Conservation (phyloP, 2,329 filamentous ascomycete species). For the Diaporthe citriasiana region DNA sequence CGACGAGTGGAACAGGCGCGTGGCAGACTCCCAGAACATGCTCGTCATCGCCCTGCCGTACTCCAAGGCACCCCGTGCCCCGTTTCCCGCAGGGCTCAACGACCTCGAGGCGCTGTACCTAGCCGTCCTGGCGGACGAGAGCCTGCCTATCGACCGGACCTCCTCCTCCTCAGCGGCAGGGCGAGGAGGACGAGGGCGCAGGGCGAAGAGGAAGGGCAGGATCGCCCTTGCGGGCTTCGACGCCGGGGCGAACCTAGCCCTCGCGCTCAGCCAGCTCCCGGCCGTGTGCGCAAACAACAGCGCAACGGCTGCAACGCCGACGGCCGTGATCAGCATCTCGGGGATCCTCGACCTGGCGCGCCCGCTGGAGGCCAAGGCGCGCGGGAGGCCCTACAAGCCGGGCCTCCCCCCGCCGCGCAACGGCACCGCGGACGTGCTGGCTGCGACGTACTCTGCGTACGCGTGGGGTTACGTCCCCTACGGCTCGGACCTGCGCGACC, state of each 20-base stretch:
- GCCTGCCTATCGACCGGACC: slow-evolving; percentile 60
- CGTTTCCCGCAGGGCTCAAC: slow-evolving; percentile 60
- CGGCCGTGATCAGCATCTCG: slow-evolving; percentile 59
- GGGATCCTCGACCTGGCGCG: slow-evolving; percentile 59
- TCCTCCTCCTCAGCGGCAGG: neutral
- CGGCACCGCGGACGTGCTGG: slow-evolving; percentile 47
- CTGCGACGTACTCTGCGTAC: slow-evolving; percentile 51
- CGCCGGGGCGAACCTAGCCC: slow-evolving; percentile 64
- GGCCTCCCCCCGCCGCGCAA: slow-evolving; percentile 49
- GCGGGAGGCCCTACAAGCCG: slow-evolving; percentile 55
- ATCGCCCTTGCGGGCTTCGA: slow-evolving; percentile 64
- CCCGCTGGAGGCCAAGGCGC: slow-evolving; percentile 48
- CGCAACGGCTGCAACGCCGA: slow-evolving; percentile 32
- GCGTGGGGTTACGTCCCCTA: slow-evolving; percentile 58
- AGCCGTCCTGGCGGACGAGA: slow-evolving; percentile 58
- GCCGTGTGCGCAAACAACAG: slow-evolving; percentile 45
- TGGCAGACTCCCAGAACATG: slow-evolving; percentile 56
- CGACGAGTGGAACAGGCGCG: slow-evolving; percentile 61
- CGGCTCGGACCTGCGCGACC: slow-evolving; percentile 53
- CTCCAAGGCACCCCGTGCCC: slow-evolving; percentile 58
- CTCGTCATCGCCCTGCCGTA: slow-evolving; percentile 65
- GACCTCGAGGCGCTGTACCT: slow-evolving; percentile 61
- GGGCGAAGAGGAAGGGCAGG: slow-evolving; percentile 41
- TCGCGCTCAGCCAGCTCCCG: slow-evolving; percentile 57
- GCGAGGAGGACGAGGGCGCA: neutral